These are phyloP conservation scores for Blastobotrys attinorum DNA, from an alignment of 805 yeast genomes.

Conservation along the genomic window DNA sequence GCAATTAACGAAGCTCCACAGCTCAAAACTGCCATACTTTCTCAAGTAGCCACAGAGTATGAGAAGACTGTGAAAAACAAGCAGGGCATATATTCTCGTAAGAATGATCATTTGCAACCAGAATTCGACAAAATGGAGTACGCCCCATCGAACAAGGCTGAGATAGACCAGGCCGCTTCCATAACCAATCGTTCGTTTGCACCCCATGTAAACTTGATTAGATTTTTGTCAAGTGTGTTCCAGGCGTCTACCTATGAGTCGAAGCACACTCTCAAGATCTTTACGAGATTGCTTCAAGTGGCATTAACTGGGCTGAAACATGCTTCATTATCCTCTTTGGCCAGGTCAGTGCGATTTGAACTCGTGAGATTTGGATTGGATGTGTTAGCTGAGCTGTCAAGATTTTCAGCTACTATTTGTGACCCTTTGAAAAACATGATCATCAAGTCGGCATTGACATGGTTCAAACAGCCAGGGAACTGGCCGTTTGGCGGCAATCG, in stretches of 20 bases:
- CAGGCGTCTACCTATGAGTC: conserved; percentile 72
- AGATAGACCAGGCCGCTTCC: conserved; percentile 44
- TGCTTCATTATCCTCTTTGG: conserved; percentile 79
- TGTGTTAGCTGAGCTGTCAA: conserved; percentile 48
- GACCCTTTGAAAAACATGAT: conserved; percentile 42
- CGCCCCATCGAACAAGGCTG: conserved; percentile 66
- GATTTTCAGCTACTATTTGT: conserved; percentile 40
- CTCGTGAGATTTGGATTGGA: conserved; percentile 61
- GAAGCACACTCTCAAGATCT: conserved; percentile 58
- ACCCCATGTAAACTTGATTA: conserved; percentile 63
- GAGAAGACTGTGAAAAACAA: conserved; percentile 50
- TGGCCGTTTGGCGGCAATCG: conserved; percentile 85
- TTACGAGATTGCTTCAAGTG: conserved; percentile 44
- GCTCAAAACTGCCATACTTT: conserved; percentile 49
- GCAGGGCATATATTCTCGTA: conserved; percentile 57
- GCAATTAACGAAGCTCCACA: conserved; percentile 60
- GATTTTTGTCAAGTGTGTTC: conserved; percentile 65
- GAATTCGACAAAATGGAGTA: conserved; percentile 78
- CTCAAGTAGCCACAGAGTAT: conserved; percentile 66
- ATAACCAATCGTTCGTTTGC: conserved; percentile 43
- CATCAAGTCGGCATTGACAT: conserved; percentile 60
- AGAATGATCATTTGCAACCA: conserved; percentile 48
- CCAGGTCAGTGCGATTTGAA: conserved; percentile 69
- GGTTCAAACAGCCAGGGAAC: conserved; percentile 59
- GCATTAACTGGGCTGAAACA: conserved; percentile 43